Evolutionary conservation across 345 rosid species (phyloP).

Genomic region (Gynandropsis gynandra): DNA sequence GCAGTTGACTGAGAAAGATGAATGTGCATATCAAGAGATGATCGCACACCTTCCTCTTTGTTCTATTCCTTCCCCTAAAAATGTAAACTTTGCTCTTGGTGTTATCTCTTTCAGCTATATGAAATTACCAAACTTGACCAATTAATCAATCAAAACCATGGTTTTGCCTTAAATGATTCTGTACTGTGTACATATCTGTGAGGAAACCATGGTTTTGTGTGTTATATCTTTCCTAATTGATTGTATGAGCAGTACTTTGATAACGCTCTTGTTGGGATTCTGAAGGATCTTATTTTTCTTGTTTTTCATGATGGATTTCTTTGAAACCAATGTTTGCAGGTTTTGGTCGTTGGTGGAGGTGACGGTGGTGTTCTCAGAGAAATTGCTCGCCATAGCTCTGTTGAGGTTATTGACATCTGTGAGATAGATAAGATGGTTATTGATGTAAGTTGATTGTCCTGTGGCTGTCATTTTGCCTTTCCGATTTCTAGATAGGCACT

Average conservation of each 20-base stretch:
- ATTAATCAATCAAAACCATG: not conserved
- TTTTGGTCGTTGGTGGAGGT: slow-evolving; percentile 98
- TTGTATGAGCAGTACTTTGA: slow-evolving; percentile 10
- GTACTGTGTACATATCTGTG: not conserved
- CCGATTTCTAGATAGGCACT: not conserved
- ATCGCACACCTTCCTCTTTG: slow-evolving; percentile 95
- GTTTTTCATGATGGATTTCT: slow-evolving; percentile 4
- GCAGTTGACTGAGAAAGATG: slow-evolving; percentile 95
- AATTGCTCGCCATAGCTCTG: slow-evolving; percentile 80
- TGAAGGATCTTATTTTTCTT: not conserved
- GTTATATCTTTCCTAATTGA: not conserved
- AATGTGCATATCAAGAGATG: slow-evolving; percentile 99
- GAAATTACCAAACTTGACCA: not conserved
- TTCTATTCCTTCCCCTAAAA: slow-evolving; percentile 73
- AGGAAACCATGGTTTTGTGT: slow-evolving; percentile 1
- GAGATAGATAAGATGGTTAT: slow-evolving; percentile 97
- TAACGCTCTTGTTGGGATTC: not conserved
- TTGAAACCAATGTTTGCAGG: slow-evolving; percentile 33
- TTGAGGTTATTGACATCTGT: slow-evolving; percentile 84
- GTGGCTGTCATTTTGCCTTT: not conserved
- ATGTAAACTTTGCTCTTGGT: slow-evolving; percentile 31
- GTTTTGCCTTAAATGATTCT: slow-evolving; percentile 11
- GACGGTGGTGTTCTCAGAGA: slow-evolving; percentile 97
- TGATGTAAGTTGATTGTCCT: slow-evolving; percentile 51
- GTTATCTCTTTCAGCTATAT: too few relatives aligned